Conservation (phyloP, 2,329 filamentous ascomycete genomes). For the Scedosporium apiospermum region DNA sequence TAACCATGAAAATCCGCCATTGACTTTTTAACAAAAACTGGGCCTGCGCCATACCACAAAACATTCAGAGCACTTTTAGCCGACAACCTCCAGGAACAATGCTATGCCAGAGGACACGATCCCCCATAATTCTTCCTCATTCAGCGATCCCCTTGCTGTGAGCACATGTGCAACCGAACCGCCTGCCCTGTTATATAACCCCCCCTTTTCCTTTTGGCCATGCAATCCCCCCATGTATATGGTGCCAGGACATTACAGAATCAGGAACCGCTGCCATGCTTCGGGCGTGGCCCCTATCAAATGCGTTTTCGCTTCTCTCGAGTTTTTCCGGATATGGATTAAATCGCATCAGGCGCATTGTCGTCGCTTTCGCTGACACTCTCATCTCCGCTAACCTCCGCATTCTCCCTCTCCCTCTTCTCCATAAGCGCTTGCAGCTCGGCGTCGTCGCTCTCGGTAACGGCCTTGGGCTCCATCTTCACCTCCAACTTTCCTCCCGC, state of each 20-base stretch:
- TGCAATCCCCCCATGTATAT: not conserved
- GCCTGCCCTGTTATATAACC: not conserved
- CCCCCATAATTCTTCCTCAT: not conserved
- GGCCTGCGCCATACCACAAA: not conserved
- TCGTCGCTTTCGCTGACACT: conserved; percentile 93
- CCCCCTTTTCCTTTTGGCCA: not conserved
- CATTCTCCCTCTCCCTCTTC: conserved; percentile 96
- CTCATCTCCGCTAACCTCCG: conserved; percentile 95
- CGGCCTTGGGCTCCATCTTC: conserved; percentile 98
- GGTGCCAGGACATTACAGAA: not conserved
- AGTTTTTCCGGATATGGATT: conserved; percentile 11
- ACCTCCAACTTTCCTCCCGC: conserved; percentile 74
- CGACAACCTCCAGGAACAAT: not conserved
- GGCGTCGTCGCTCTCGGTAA: conserved; percentile 96
- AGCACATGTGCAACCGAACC: not conserved
- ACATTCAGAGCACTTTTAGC: conserved; percentile 1
- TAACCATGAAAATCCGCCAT: not conserved
- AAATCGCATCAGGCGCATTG: conserved; percentile 42
- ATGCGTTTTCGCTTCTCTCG: conserved; percentile 2
- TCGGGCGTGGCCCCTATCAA: not conserved
- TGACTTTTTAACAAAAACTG: not conserved
- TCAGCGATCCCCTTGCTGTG: not conserved
- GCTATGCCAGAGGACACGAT: not conserved
- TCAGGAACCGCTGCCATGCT: not conserved
- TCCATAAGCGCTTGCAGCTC: conserved; percentile 98